Percentiles rank a stretch among this genome's conserved stretches.
These are phyloP conservation scores for Dryas drummondii DNA, from an alignment of 306 rosid species.

Conservation along the genomic window DNA sequence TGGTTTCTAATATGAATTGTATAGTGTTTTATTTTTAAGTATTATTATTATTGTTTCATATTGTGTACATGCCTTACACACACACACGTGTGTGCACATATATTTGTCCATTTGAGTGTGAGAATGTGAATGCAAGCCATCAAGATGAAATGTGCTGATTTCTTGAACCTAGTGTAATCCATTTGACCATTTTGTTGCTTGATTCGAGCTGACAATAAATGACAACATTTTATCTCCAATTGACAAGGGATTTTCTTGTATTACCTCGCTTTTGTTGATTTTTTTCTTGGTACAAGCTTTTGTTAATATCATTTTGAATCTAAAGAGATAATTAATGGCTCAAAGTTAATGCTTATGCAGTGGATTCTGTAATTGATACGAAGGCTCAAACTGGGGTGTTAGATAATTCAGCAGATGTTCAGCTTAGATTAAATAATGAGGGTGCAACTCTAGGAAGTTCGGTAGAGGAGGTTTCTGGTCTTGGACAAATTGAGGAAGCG, in stretches of 20 bases:
- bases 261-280: not conserved
- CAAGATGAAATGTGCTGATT: not conserved
- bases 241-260: not conserved
- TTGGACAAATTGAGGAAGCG: slow-evolving; percentile 13
- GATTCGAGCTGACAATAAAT: not conserved
- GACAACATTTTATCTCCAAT: not conserved
- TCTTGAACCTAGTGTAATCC: not conserved
- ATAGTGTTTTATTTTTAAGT: not conserved
- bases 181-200: not conserved
- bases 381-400: slow-evolving; percentile 3
- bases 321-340: not conserved
- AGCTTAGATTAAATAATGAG: slow-evolving; percentile 22
- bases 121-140: slow-evolving; percentile 2
- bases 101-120: not conserved
- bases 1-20: not conserved
- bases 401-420: slow-evolving; percentile 23
- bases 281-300: not conserved
- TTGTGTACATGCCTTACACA: not conserved
- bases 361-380: slow-evolving; percentile 27
- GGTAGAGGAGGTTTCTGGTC: slow-evolving; percentile 5
- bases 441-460: slow-evolving; percentile 14
- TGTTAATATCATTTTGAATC: not conserved
- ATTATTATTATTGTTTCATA: not conserved
- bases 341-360: slow-evolving; percentile 19
- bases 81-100: no score